These are phyloP conservation scores for Psilocybe azurescens DNA, from an alignment of 768 basidiomycete species.

Conservation along the genomic window DNA sequence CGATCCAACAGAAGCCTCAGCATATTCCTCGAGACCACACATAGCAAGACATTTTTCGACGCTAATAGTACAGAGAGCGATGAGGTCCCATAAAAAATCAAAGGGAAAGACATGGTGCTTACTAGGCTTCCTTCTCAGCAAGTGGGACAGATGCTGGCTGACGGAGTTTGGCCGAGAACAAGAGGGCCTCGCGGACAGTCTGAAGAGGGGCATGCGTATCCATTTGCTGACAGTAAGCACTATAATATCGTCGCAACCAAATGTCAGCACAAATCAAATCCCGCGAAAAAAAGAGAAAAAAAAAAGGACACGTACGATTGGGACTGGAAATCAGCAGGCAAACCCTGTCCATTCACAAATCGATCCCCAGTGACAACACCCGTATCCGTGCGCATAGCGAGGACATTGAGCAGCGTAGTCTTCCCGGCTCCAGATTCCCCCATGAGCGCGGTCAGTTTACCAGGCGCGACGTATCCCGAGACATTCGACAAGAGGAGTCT, in stretches of 20 bases:
- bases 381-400: conserved; percentile 53
- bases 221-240: conserved; percentile 85
- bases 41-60: too few relatives aligned
- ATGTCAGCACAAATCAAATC: background rate
- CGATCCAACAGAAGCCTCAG: conserved; percentile 61
- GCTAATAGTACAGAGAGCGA: too few relatives aligned
- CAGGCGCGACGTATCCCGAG: conserved; percentile 83
- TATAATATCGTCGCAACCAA: conserved; percentile 18
- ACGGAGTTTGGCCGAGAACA: conserved; percentile 82
- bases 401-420: conserved; percentile 65
- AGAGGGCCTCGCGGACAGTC: conserved; percentile 83
- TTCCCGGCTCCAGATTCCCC: conserved; percentile 58
- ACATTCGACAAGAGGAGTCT: conserved; percentile 68
- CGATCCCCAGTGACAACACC: conserved; percentile 58
- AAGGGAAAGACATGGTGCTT: conserved; percentile 40
- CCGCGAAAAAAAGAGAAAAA: background rate
- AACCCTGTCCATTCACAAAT: conserved; percentile 57
- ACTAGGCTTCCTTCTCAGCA: conserved; percentile 83
- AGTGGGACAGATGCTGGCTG: conserved; percentile 71
- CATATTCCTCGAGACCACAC: conserved; percentile 52
- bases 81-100: too few relatives aligned
- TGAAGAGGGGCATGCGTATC: conserved; percentile 76
- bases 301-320: conserved; percentile 49
- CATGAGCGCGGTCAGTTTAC: conserved; percentile 82
- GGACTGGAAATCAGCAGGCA: conserved; percentile 64